phyloP scores from a whole-genome alignment of 441 rosid genomes.

The Gossypium lobatum region DNA sequence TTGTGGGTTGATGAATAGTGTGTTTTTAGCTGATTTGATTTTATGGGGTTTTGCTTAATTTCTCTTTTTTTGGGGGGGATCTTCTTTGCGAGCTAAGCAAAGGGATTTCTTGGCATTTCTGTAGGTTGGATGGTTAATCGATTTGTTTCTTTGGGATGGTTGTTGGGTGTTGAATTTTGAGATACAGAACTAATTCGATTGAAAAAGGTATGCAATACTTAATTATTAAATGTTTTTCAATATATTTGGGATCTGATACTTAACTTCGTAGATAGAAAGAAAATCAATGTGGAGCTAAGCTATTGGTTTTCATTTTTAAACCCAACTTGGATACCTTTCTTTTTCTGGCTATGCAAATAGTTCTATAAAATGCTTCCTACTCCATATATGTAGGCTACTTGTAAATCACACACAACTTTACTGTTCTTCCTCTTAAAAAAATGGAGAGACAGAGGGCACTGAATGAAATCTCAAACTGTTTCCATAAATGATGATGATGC shows the following conservation, averaged over 20 bases:
- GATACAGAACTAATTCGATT: slow-evolving; percentile 7
- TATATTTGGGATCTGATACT: background rate
- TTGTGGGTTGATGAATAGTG: background rate
- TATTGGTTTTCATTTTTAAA: no score
- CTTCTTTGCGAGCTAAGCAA: background rate
- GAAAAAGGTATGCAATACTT: background rate
- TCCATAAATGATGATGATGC: background rate
- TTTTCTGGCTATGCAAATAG: background rate
- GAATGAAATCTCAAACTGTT: background rate
- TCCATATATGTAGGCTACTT: background rate
- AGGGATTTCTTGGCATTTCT: background rate
- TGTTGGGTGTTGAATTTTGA: background rate
- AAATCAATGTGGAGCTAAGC: background rate
- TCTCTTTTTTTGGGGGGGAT: background rate
- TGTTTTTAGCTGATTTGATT: background rate
- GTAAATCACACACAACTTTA: background rate
- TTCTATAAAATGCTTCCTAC: background rate
- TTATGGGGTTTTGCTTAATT: background rate
- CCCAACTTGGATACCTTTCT: background rate
- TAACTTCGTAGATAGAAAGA: background rate
- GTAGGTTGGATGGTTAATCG: background rate
- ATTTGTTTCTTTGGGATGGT: background rate
- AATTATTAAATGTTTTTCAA: background rate
- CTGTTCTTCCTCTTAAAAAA: no score
- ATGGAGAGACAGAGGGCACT: background rate